Evolutionary conservation across 2,329 filamentous ascomycete genomes (phyloP).

Genomic region (Ceratocystis harringtonii): DNA sequence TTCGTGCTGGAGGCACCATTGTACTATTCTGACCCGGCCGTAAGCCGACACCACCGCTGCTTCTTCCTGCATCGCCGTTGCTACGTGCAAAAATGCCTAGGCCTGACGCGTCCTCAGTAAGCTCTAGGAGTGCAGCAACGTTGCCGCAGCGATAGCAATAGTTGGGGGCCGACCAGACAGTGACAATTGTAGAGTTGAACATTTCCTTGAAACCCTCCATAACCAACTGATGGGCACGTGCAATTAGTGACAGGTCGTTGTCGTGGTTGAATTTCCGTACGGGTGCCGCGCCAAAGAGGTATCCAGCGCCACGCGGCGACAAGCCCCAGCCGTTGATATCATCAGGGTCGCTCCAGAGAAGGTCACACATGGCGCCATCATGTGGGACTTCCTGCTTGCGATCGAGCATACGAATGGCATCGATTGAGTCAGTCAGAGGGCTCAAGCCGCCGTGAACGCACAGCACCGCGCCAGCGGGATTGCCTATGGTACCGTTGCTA

Average conservation of each 20-base stretch:
- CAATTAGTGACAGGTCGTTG: conserved; percentile 84
- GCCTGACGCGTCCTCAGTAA: conserved; percentile 75
- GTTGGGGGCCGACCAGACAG: conserved; percentile 95
- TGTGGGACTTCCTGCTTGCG: conserved; percentile 97
- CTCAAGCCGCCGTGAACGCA: conserved; percentile 92
- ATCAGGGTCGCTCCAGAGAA: conserved; percentile 95
- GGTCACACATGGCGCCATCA: conserved; percentile 96
- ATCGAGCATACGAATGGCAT: conserved; percentile 89
- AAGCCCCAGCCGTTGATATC: conserved; percentile 96
- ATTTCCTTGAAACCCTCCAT: conserved; percentile 99
- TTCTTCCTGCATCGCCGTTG: conserved; percentile 52
- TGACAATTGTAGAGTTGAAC: conserved; percentile 92
- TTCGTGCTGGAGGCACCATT: conserved; percentile 55
- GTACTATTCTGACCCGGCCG: conserved; percentile 30
- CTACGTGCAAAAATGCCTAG: conserved; percentile 53
- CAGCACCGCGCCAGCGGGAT: conserved; percentile 67
- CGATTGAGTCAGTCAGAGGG: conserved; percentile 79
- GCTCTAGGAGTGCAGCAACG: conserved; percentile 83
- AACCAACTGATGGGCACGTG: conserved; percentile 87
- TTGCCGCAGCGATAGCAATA: conserved; percentile 96
- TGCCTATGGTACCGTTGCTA: conserved; percentile 47
- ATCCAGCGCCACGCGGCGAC: conserved; percentile 84
- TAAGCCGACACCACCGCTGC: conserved; percentile 28
- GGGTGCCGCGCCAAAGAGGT: conserved; percentile 89
- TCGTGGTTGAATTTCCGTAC: conserved; percentile 91